phyloP scores from a whole-genome alignment of 106 monocot species.

The Dendrobium catenatum region DNA sequence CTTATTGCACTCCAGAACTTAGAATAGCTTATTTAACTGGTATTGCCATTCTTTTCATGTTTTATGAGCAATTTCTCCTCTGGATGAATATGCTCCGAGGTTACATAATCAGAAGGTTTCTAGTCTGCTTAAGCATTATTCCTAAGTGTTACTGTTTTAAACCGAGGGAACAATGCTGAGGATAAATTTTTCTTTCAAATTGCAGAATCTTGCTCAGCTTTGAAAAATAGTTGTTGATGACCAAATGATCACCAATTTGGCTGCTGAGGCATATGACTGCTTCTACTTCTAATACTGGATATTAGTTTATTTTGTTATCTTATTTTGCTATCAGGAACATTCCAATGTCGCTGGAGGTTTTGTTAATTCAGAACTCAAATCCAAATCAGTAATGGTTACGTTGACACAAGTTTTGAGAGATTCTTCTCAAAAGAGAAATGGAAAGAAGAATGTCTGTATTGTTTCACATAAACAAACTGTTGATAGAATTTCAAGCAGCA shows the following conservation, averaged over 20 bases:
- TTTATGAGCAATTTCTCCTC: background rate
- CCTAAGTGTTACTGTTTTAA: background rate
- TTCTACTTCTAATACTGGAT: background rate
- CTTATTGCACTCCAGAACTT: background rate
- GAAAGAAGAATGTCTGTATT: conserved; percentile 5
- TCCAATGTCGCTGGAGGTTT: conserved; percentile 11
- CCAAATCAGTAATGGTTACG: conserved; percentile 7
- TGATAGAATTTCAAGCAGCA: conserved; percentile 20
- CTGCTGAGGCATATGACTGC: background rate
- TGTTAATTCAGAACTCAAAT: conserved; percentile 20
- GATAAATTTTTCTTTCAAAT: background rate
- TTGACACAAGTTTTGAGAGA: conserved; percentile 16
- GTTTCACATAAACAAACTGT: conserved; percentile 14
- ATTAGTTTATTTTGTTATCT: background rate
- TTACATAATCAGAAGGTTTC: background rate
- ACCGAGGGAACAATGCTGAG: background rate
- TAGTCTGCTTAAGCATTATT: background rate
- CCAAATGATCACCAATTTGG: background rate
- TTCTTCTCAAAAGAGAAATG: conserved; percentile 12
- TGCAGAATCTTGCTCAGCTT: background rate
- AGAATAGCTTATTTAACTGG: background rate
- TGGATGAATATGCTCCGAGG: background rate
- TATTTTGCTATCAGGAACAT: conserved; percentile 21
- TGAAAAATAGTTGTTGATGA: background rate
- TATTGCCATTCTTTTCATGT: background rate